These are phyloP conservation scores for Pleodorina starrii DNA, from an alignment of 139 green algal genomes.

Conservation along the genomic window DNA sequence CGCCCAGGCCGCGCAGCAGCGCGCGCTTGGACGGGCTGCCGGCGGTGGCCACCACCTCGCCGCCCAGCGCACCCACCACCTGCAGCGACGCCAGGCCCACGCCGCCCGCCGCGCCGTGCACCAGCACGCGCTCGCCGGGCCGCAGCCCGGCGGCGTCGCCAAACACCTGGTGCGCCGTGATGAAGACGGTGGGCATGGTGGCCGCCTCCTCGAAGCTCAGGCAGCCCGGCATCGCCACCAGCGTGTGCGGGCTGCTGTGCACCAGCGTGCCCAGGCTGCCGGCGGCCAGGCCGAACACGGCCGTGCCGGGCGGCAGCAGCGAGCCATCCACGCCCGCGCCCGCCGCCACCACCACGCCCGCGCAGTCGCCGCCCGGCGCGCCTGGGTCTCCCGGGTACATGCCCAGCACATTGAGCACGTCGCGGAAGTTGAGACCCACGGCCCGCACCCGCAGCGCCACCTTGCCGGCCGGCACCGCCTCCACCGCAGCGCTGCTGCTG, in stretches of 20 bases:
- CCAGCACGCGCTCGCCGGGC: conserved; percentile 69
- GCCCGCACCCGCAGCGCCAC: conserved; percentile 74
- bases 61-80: conserved; percentile 63
- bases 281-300: conserved; percentile 87
- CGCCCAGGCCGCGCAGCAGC: conserved; percentile 74
- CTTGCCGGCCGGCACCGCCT: conserved; percentile 52
- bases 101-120: conserved; percentile 85
- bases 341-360: conserved; percentile 78
- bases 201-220: conserved; percentile 82
- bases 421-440: conserved; percentile 89
- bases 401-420: conserved; percentile 82
- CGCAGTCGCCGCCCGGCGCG: conserved; percentile 82
- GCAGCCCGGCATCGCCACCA: conserved; percentile 77
- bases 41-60: conserved; percentile 72
- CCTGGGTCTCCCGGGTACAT: conserved; percentile 91
- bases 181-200: conserved; percentile 86
- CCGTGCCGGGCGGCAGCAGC: conserved; percentile 62
- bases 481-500: too few relatives aligned
- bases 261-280: conserved; percentile 84
- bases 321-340: neutral
- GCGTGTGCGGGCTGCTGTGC: conserved; percentile 55
- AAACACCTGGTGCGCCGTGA: conserved; percentile 82
- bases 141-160: conserved; percentile 48
- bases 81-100: conserved; percentile 87
- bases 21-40: conserved; percentile 81